Evolutionary conservation across 2,329 filamentous ascomycete species (phyloP).

Genomic region (Tolypocladium nubicola): DNA sequence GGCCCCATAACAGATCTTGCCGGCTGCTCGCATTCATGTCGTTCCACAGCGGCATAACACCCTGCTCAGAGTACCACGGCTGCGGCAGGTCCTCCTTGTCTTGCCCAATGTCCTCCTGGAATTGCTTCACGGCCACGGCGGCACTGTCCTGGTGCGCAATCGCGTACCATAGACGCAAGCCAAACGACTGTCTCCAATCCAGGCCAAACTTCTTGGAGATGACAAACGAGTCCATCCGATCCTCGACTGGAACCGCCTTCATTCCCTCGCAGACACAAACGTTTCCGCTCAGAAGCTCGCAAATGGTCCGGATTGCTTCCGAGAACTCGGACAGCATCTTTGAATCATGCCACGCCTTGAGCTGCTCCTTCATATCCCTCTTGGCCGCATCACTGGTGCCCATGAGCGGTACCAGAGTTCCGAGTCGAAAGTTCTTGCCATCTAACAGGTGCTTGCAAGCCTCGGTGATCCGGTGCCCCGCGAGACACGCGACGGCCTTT

Average conservation of each 20-base stretch:
- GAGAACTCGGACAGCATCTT: slow-evolving; percentile 82
- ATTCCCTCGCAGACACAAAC: slow-evolving; percentile 75
- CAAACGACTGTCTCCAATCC: slow-evolving; percentile 91
- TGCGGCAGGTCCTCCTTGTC: slow-evolving; percentile 61
- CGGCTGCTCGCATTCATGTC: slow-evolving; percentile 46
- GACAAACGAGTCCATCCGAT: slow-evolving; percentile 68
- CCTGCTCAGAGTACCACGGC: slow-evolving; percentile 59
- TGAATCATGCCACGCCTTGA: slow-evolving; percentile 73
- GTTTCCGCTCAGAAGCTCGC: slow-evolving; percentile 82
- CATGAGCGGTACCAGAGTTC: slow-evolving; percentile 73
- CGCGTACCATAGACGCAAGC: slow-evolving; percentile 82
- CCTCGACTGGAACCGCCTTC: slow-evolving; percentile 61
- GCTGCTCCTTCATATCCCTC: slow-evolving; percentile 67
- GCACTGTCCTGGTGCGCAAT: slow-evolving; percentile 59
- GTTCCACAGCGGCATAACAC: slow-evolving; percentile 47
- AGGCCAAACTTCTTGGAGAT: slow-evolving; percentile 77
- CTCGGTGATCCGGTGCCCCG: slow-evolving; percentile 67
- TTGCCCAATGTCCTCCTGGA: slow-evolving; percentile 60
- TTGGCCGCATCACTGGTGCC: slow-evolving; percentile 60
- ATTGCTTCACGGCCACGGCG: slow-evolving; percentile 61
- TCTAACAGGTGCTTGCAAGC: slow-evolving; percentile 73
- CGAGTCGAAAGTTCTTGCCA: slow-evolving; percentile 72
- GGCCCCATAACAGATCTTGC: slow-evolving; percentile 77
- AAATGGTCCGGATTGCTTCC: slow-evolving; percentile 74
- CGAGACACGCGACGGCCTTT: slow-evolving; percentile 71